Conservation (phyloP, 176 grass and related monocot genomes). For the Aegilops tauschii region DNA sequence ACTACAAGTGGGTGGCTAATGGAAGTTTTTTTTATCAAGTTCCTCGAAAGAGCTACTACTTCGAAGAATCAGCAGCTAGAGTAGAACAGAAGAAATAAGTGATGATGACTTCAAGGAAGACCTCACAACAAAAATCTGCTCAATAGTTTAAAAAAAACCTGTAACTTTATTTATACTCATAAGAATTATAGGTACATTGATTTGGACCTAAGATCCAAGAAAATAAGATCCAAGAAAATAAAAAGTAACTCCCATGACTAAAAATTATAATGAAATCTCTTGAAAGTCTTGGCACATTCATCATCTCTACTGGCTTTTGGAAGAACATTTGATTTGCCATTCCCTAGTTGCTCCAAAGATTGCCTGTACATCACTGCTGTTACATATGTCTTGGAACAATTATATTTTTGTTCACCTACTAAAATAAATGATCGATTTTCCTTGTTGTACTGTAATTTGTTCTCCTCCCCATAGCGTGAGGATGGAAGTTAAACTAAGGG, state of each 20-base stretch:
- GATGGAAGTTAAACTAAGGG: conserved; percentile 10
- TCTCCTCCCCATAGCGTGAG: background rate
- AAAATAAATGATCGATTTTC: background rate
- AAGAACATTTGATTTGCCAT: conserved; percentile 11
- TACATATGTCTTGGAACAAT: conserved; percentile 6
- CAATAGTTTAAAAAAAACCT: conserved; percentile 46
- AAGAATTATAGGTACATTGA: too few relatives aligned
- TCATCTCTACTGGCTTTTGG: conserved; percentile 1
- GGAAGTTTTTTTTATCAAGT: too few relatives aligned
- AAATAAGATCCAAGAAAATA: too few relatives aligned
- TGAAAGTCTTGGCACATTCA: conserved; percentile 16
- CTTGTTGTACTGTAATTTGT: background rate
- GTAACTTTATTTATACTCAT: too few relatives aligned
- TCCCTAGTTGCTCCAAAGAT: background rate
- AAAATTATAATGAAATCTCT: too few relatives aligned
- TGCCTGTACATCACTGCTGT: background rate
- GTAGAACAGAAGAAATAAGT: background rate
- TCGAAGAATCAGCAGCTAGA: too few relatives aligned
- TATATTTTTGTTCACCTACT: background rate
- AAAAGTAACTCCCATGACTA: too few relatives aligned
- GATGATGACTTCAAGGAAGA: conserved; percentile 68
- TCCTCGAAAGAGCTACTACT: too few relatives aligned
- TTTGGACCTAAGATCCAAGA: too few relatives aligned
- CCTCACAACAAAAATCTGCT: conserved; percentile 88
- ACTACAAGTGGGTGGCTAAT: too few relatives aligned